These are phyloP conservation scores for Phialemoniopsis sp. DNA, from an alignment of 2,329 filamentous ascomycete genomes.

Conservation along the genomic window DNA sequence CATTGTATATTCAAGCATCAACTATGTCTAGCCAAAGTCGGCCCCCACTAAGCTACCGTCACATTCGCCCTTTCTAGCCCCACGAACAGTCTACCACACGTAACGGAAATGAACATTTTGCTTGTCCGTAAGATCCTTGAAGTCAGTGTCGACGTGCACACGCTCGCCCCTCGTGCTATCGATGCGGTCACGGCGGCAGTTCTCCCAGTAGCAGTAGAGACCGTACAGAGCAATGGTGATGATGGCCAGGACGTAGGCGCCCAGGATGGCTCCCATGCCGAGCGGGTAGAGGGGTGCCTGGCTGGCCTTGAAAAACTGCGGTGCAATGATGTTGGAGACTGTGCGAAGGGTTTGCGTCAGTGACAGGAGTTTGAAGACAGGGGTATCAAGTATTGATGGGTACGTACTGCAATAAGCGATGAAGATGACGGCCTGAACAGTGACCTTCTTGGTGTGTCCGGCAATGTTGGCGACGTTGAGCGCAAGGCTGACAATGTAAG, in stretches of 20 bases:
- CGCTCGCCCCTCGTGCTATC: not conserved
- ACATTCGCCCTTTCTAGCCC: no score
- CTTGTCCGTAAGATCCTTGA: conserved; percentile 23
- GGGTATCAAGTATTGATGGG: conserved; percentile 5
- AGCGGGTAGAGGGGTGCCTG: conserved; percentile 46
- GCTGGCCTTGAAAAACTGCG: conserved; percentile 66
- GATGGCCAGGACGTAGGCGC: conserved; percentile 16
- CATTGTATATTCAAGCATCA: no score
- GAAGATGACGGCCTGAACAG: conserved; percentile 36
- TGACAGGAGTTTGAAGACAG: conserved; percentile 12
- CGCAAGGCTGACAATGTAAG: conserved; percentile 17
- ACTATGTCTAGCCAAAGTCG: no score
- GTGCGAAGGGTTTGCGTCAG: no score
- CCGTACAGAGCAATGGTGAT: conserved; percentile 23
- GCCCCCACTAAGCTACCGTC: no score
- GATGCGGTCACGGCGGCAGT: conserved; percentile 18
- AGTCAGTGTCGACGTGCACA: conserved; percentile 15
- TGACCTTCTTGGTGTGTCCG: conserved; percentile 33
- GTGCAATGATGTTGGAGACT: conserved; percentile 59
- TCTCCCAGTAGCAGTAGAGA: conserved; percentile 22
- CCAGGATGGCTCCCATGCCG: conserved; percentile 20
- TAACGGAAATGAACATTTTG: no score
- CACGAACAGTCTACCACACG: no score
- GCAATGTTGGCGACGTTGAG: conserved; percentile 23
- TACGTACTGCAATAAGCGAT: conserved; percentile 29